These are phyloP conservation scores for Blepharisma stoltei DNA, from an alignment of 73 alveolate species.

Conservation along the genomic window DNA sequence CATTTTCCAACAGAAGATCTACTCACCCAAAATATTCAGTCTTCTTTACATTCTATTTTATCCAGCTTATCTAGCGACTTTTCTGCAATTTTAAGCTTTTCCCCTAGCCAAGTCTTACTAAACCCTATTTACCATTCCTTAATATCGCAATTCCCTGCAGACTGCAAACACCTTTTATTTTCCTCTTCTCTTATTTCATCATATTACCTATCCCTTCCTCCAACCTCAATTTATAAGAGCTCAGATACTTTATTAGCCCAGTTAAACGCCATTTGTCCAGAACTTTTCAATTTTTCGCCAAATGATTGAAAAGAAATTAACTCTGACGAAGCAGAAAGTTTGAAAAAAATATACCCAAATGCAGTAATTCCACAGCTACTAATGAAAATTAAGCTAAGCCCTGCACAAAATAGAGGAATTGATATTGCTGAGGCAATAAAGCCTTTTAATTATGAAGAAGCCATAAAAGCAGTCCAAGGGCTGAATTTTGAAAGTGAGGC, in stretches of 20 bases:
- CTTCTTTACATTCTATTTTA: background rate
- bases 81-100: background rate
- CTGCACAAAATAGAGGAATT: slow-evolving; percentile 22
- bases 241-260: background rate
- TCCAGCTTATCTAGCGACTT: background rate
- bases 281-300: background rate
- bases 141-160: background rate
- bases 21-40: background rate
- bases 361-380: background rate
- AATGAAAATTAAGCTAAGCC: slow-evolving; percentile 2
- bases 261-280: background rate
- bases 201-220: background rate
- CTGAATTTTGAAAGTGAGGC: background rate
- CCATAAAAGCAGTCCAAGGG: background rate
- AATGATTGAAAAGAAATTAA: background rate
- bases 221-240: background rate
- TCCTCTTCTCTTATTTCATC: background rate
- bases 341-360: background rate
- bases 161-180: background rate
- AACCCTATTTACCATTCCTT: background rate
- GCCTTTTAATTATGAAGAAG: background rate
- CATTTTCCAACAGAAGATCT: background rate
- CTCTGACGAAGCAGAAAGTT: background rate
- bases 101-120: background rate
- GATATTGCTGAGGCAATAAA: slow-evolving; percentile 18